These are phyloP conservation scores for Pseudonectria foliicola DNA, from an alignment of 2,329 filamentous ascomycete species.

Conservation along the genomic window DNA sequence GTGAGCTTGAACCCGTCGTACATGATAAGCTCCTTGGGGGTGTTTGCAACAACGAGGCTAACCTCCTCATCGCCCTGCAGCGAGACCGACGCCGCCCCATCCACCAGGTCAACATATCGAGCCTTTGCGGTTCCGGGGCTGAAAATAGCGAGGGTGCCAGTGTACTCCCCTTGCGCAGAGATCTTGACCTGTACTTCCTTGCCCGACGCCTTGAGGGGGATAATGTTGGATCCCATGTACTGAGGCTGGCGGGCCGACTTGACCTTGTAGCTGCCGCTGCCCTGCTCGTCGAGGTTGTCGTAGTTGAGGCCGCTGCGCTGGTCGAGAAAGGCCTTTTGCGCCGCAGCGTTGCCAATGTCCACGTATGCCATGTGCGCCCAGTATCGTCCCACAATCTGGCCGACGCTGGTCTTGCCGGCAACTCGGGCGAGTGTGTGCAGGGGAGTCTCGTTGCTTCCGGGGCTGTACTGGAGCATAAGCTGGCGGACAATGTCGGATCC, in stretches of 20 bases:
- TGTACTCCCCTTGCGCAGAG: conserved; percentile 29
- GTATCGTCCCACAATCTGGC: conserved; percentile 39
- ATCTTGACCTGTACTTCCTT: conserved; percentile 27
- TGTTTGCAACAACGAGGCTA: conserved; percentile 41
- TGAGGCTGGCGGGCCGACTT: conserved; percentile 34
- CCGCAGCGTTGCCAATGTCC: conserved; percentile 39
- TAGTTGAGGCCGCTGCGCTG: conserved; percentile 33
- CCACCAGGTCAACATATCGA: conserved; percentile 30
- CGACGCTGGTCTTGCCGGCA: conserved; percentile 23
- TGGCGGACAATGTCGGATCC: conserved; percentile 35
- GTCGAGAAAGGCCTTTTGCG: conserved; percentile 29
- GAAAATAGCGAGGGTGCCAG: conserved; percentile 34
- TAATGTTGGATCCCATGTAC: conserved; percentile 45
- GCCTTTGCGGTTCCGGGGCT: conserved; percentile 12
- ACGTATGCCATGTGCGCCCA: conserved; percentile 48
- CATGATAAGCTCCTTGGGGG: conserved; percentile 33
- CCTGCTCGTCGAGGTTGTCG: conserved; percentile 32
- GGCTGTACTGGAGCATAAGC: conserved; percentile 36
- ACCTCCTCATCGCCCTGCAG: conserved; percentile 35
- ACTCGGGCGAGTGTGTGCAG: conserved; percentile 39
- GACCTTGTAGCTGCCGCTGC: conserved; percentile 33
- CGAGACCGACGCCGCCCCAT: conserved; percentile 22
- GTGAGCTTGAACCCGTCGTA: conserved; percentile 37
- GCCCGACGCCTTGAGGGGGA: conserved; percentile 32
- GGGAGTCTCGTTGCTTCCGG: conserved; percentile 41